phyloP scores from a whole-genome alignment of 148 eudicot genomes.

The Rheum nobile region DNA sequence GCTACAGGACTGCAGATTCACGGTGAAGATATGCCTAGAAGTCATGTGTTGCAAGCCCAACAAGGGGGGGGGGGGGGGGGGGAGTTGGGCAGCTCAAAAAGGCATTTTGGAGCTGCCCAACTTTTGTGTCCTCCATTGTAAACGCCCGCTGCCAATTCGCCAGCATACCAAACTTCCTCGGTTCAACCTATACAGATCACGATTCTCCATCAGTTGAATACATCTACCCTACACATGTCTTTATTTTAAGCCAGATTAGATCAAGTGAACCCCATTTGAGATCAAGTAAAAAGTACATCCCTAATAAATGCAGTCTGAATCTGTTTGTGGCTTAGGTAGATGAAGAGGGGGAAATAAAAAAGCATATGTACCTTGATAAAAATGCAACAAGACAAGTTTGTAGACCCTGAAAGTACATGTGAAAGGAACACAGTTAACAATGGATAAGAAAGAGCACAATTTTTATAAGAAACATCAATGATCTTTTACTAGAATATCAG shows the following conservation, averaged over 20 bases:
- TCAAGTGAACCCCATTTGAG: not conserved
- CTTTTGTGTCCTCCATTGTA: slow-evolving; percentile 51
- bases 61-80: no score
- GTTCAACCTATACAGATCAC: slow-evolving; percentile 30
- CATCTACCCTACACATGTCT: not conserved
- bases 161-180: slow-evolving; percentile 47
- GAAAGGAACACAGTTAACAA: not conserved
- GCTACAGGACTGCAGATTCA: no score
- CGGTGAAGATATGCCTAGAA: no score
- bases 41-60: no score
- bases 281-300: no score
- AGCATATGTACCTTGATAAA: slow-evolving; percentile 44
- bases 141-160: slow-evolving; percentile 49
- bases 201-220: not conserved
- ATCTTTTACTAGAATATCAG: not conserved
- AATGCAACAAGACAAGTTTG: slow-evolving; percentile 70
- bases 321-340: no score
- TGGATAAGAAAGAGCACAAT: not conserved
- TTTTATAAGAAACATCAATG: not conserved
- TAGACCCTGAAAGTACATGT: slow-evolving; percentile 41
- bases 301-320: no score
- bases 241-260: no score
- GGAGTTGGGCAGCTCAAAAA: no score
- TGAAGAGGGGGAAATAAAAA: not conserved
- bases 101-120: no score